Conservation (phyloP, 805 yeast genomes). For the Candida montana region DNA sequence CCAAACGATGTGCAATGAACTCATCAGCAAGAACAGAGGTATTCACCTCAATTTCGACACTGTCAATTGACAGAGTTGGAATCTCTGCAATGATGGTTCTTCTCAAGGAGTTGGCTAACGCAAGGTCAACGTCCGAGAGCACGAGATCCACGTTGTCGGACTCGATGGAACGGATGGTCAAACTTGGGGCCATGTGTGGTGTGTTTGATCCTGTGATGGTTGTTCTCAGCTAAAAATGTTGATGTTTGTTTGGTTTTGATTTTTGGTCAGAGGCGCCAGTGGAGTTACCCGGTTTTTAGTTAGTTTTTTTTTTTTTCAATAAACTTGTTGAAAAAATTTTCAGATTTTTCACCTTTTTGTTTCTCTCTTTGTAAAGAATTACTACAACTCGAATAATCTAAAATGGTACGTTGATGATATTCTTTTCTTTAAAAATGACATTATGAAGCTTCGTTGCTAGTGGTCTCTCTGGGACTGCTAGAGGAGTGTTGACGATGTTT, state of each 20-base stretch:
- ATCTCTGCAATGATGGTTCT: conserved; percentile 93
- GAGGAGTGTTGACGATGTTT: conserved; percentile 28
- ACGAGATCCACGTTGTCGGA: conserved; percentile 88
- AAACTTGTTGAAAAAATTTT: no score
- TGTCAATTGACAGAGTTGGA: conserved; percentile 93
- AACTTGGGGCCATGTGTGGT: conserved; percentile 4
- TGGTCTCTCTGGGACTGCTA: conserved; percentile 2
- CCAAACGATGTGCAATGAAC: conserved; percentile 89
- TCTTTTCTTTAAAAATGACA: conserved; percentile 9
- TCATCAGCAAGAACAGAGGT: conserved; percentile 96
- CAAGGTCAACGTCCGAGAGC: conserved; percentile 76
- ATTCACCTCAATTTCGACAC: conserved; percentile 89
- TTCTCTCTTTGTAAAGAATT: no score
- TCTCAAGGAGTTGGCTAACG: conserved; percentile 88
- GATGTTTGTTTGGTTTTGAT: background rate
- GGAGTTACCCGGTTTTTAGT: no score
- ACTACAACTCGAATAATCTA: no score
- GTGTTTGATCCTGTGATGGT: background rate
- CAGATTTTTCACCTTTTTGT: no score
- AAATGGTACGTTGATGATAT: background rate
- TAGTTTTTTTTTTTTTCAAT: no score
- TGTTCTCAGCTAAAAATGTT: background rate
- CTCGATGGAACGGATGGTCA: conserved; percentile 68
- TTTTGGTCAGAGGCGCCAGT: no score
- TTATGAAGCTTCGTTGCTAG: conserved; percentile 24